A percentile compares a stretch with the other conserved stretches of the same genome.
Conservation (phyloP, 83 land plant genomes). For the Picea engelmannii region DNA sequence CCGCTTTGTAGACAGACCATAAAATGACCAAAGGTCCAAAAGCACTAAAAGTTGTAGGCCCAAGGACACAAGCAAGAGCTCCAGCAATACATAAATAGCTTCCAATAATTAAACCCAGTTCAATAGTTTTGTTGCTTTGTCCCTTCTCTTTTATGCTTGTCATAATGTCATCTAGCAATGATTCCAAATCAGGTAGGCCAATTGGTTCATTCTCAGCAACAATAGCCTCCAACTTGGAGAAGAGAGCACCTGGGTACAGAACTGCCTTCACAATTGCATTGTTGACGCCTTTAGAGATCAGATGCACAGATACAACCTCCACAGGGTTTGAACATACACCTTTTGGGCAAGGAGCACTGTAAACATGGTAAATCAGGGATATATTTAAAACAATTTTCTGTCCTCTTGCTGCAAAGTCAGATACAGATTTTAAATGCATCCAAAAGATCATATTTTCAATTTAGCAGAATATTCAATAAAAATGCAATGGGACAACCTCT, state of each 20-base stretch:
- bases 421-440: neutral
- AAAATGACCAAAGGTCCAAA: slow-evolving; percentile 10
- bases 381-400: neutral
- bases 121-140: neutral
- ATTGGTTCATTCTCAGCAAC: slow-evolving; percentile 11
- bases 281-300: slow-evolving; percentile 1
- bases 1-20: slow-evolving; percentile 5
- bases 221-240: slow-evolving; percentile 9
- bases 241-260: slow-evolving; percentile 13
- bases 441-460: neutral
- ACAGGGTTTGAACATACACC: slow-evolving; percentile 10
- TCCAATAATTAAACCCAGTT: slow-evolving; percentile 9
- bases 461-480: neutral
- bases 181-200: slow-evolving; percentile 1
- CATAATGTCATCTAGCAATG: neutral
- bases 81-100: slow-evolving; percentile 15
- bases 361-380: neutral
- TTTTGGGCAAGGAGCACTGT: slow-evolving; percentile 14
- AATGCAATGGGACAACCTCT: neutral
- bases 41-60: slow-evolving; percentile 3
- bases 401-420: neutral
- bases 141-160: neutral
- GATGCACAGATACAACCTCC: slow-evolving; percentile 14
- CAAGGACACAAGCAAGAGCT: slow-evolving; percentile 13
- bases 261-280: slow-evolving; percentile 3